Percentiles rank a stretch among this genome's conserved stretches.
These are phyloP conservation scores for Oidium heveae DNA, from an alignment of 2,329 filamentous ascomycete species.

Conservation along the genomic window DNA sequence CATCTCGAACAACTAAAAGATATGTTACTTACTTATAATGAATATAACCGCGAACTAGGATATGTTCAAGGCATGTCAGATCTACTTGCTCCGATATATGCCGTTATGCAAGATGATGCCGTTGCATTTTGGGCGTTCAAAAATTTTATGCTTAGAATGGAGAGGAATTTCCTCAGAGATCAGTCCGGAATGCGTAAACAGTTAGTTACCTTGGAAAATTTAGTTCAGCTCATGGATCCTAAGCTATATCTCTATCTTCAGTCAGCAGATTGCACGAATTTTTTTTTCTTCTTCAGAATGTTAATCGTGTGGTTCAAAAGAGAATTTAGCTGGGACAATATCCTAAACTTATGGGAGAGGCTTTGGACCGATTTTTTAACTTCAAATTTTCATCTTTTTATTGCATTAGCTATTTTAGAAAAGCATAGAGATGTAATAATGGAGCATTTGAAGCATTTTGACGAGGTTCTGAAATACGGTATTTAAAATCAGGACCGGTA, in stretches of 20 bases:
- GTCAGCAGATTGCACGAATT: conserved; percentile 83
- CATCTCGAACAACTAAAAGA: conserved; percentile 98
- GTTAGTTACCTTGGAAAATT: conserved; percentile 70
- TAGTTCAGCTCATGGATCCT: conserved; percentile 91
- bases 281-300: conserved; percentile 99
- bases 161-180: conserved; percentile 84
- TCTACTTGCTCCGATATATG: conserved; percentile 82
- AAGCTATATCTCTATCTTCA: conserved; percentile 79
- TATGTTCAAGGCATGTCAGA: conserved; percentile 99
- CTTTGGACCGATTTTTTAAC: conserved; percentile 84
- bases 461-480: conserved; percentile 94
- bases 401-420: conserved; percentile 81
- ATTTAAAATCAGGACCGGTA: conserved; percentile 15
- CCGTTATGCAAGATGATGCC: conserved; percentile 90
- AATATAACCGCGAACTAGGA: conserved; percentile 83
- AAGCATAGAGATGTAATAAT: conserved; percentile 95
- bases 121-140: conserved; percentile 94
- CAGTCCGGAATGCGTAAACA: conserved; percentile 92
- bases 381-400: conserved; percentile 80
- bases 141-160: conserved; percentile 93
- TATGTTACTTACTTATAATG: conserved; percentile 95
- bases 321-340: conserved; percentile 75
- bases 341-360: conserved; percentile 71
- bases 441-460: conserved; percentile 78
- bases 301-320: conserved; percentile 96